These are phyloP conservation scores for Glebionis coronaria DNA, from an alignment of 129 eudicot genomes.

Conservation along the genomic window DNA sequence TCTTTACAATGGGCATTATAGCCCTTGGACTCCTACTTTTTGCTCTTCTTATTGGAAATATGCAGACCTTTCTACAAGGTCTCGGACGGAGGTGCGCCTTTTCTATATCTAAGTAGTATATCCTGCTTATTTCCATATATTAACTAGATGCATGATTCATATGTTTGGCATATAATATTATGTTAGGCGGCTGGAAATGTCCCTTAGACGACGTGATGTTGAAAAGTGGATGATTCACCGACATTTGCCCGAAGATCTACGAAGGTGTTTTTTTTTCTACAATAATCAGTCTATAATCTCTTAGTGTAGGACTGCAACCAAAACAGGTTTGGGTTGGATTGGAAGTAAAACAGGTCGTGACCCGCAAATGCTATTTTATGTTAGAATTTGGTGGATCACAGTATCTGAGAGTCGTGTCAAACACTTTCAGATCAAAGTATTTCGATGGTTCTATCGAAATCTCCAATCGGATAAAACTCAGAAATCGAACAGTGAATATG, in stretches of 20 bases:
- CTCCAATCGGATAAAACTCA: too few species aligned
- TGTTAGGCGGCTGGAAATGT: constrained; percentile 70
- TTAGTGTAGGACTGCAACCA: neutral
- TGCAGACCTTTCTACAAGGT: constrained; percentile 91
- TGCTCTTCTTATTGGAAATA: constrained; percentile 86
- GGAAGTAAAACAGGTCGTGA: neutral
- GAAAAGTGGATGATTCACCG: constrained; percentile 96
- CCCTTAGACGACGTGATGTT: constrained; percentile 88
- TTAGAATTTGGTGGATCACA: too few species aligned
- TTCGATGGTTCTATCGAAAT: too few species aligned
- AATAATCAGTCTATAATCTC: neutral
- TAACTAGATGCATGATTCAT: neutral
- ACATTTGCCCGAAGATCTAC: constrained; percentile 61
- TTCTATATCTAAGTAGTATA: too few species aligned
- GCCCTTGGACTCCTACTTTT: constrained; percentile 83
- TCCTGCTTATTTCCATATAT: too few species aligned
- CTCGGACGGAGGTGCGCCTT: constrained; percentile 72
- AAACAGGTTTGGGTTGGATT: neutral
- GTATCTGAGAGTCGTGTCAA: too few species aligned
- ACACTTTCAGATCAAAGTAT: too few species aligned
- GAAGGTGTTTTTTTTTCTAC: constrained; percentile 36
- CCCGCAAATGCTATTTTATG: neutral
- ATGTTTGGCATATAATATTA: constrained; percentile 14
- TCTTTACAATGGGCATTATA: constrained; percentile 70
- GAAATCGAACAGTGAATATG: too few species aligned